Evolutionary conservation across 2,329 filamentous ascomycete species (phyloP), one percentile per base, ranked within the genome.

Genomic region (Coniella lustricola): DNA sequence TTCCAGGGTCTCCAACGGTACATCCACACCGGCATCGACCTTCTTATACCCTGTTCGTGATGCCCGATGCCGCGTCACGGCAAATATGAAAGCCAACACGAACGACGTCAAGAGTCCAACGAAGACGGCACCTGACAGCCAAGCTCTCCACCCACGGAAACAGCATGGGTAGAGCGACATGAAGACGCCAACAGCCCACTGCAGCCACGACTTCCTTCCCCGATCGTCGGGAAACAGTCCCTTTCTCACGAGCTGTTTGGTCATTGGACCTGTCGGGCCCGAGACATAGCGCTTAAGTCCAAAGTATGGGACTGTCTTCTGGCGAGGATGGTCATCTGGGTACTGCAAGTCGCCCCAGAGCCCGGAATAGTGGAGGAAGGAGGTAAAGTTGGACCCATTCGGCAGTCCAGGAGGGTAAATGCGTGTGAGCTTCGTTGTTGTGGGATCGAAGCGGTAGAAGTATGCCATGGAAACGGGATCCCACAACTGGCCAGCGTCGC

Each of bases 401-500:
- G 56, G 37, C 13, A 38, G 14, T 10, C 20, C 36, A n/a, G 54
- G 40, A 16, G n/a, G 38, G 14, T 33, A 43, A 1, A 63, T 40
- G 1, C 52, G 51, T 0, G 56, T 62, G 2, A 67, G 29, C 0
- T 46, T 55, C 20, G 53, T 57, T 1, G 54, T 57, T 1, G 49
- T 29, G 5, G 61, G 53, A n/a, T 67, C 51, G 39, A 64, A 59
- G 25, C 54, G 59, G 37, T 65, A 67, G 36, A 66, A 66, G 50
- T 65, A 64, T 13, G 65, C 65, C 2, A 64, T 66, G 3, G 59
- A 55, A 2, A 66, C 44, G 1, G 65, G 65, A 42, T 67, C 63
- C 65, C 64, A 67, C 5, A 48, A 54, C 16, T 51, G 54, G 1
- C 65, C 65, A 34, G 57, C 51, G n/a, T 66, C 57, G 37, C 65